Evolutionary conservation across 768 basidiomycete species (phyloP).

Genomic region (Paxillus involutus): DNA sequence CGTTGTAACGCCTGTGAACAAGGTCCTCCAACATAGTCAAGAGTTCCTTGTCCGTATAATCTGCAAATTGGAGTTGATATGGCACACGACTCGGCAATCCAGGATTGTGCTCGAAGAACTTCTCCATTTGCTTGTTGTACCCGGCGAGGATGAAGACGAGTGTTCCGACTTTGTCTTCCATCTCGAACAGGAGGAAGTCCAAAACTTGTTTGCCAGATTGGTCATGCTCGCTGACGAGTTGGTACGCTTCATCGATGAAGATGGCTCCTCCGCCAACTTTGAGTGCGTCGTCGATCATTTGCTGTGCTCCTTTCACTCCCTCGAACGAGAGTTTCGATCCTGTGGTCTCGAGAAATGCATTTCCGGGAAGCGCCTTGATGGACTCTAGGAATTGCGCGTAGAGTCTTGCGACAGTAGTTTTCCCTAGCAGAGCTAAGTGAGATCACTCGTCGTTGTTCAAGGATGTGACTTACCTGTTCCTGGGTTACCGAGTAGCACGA

Average conservation of each 20-base stretch:
- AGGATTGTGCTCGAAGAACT: conserved; percentile 76
- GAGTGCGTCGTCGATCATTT: conserved; percentile 48
- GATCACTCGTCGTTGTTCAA: not conserved
- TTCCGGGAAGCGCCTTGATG: conserved; percentile 52
- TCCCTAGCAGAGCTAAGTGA: conserved; percentile 40
- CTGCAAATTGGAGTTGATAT: conserved; percentile 54
- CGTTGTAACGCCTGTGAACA: conserved; percentile 44
- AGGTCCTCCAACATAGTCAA: conserved; percentile 51
- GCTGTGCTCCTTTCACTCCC: conserved; percentile 53
- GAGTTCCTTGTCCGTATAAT: conserved; percentile 61
- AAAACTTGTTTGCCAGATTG: conserved; percentile 56
- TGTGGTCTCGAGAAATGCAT: conserved; percentile 59
- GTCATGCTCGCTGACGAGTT: conserved; percentile 52
- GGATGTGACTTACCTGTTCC: conserved; percentile 56
- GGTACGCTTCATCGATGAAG: conserved; percentile 78
- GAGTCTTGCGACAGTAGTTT: conserved; percentile 67
- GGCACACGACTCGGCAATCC: conserved; percentile 69
- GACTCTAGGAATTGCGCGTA: conserved; percentile 67
- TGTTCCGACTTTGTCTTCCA: conserved; percentile 68
- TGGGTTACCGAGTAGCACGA: conserved; percentile 66
- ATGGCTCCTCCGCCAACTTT: conserved; percentile 63
- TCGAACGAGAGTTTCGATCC: conserved; percentile 61
- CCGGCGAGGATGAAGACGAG: conserved; percentile 74
- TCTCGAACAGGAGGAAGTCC: conserved; percentile 71
- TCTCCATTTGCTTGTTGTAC: conserved; percentile 73